A percentile compares a stretch with the other conserved stretches of the same genome.
Evolutionary conservation across 2,329 filamentous ascomycete species (phyloP).

Genomic region (Aspergillus novoparasiticus): DNA sequence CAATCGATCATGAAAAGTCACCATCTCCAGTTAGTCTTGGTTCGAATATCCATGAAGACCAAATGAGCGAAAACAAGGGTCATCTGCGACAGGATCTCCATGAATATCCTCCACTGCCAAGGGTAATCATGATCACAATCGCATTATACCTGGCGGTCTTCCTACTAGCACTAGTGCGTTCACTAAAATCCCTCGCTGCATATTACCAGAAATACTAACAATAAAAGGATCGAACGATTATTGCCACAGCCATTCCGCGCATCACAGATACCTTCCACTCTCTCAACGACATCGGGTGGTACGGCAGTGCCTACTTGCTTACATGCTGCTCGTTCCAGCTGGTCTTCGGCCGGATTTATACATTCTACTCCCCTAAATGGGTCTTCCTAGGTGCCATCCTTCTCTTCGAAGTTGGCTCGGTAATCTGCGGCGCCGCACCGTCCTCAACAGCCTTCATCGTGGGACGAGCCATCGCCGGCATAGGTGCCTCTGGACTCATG

Average conservation of each 20-base stretch:
- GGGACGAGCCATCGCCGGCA: constrained; percentile 40
- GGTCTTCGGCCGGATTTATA: constrained; percentile 40
- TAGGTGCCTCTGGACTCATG: constrained; percentile 39
- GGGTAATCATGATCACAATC: not conserved
- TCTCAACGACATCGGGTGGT: constrained; percentile 15
- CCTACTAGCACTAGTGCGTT: not conserved
- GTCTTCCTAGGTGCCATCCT: constrained; percentile 36
- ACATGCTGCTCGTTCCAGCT: constrained; percentile 37
- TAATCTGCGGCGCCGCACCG: constrained; percentile 39
- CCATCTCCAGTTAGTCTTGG: not conserved
- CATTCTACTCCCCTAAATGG: constrained; percentile 38
- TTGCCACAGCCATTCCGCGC: constrained; percentile 22
- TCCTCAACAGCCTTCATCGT: constrained; percentile 37
- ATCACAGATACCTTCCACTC: constrained; percentile 30
- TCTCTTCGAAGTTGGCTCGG: constrained; percentile 43
- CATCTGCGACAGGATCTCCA: not conserved
- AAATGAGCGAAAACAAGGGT: not conserved
- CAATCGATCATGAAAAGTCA: not conserved
- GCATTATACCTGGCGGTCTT: not conserved
- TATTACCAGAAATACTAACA: not conserved
- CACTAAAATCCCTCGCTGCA: not conserved
- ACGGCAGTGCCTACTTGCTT: constrained; percentile 13
- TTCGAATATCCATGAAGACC: not conserved
- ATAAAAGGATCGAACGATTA: not conserved
- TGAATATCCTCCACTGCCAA: not conserved